Evolutionary conservation across 1,284 basidiomycete species (phyloP).

Genomic region (Moesziomyces parantarcticus): DNA sequence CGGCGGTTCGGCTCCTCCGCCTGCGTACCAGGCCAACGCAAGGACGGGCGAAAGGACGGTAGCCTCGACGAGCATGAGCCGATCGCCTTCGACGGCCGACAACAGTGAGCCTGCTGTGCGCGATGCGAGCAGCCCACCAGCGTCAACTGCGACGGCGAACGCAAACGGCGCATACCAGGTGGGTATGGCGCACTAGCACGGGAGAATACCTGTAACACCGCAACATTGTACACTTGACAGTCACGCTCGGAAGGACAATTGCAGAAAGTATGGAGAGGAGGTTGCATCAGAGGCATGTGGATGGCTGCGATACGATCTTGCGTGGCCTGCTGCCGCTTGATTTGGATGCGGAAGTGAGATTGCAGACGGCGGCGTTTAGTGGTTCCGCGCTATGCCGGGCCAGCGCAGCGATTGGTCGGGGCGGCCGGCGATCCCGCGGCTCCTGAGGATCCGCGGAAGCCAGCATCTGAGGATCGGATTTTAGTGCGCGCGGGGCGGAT

Average conservation of each 20-base stretch:
- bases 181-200: neutral
- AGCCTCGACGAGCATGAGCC: slow-evolving; percentile 25
- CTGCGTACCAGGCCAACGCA: slow-evolving; percentile 40
- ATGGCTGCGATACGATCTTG: too few relatives aligned
- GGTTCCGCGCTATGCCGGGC: too few relatives aligned
- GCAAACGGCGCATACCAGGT: neutral
- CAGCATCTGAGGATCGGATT: neutral
- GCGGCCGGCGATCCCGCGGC: too few relatives aligned
- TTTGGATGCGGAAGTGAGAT: too few relatives aligned
- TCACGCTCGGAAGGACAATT: neutral
- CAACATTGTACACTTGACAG: too few relatives aligned
- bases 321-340: too few relatives aligned
- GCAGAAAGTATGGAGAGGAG: neutral
- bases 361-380: too few relatives aligned
- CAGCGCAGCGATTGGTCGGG: too few relatives aligned
- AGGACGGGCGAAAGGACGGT: slow-evolving; percentile 37
- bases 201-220: too few relatives aligned
- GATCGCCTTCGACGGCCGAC: slow-evolving; percentile 8
- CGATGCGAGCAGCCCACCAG: slow-evolving; percentile 2
- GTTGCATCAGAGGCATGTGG: too few relatives aligned
- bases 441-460: neutral
- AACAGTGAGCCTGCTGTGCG: neutral
- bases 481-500: neutral
- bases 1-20: slow-evolving; percentile 22
- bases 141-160: neutral